Evolutionary conservation across 2,329 filamentous ascomycete genomes (phyloP), one percentile per base, ranked within the genome.

Genomic region (Zasmidium cellare): DNA sequence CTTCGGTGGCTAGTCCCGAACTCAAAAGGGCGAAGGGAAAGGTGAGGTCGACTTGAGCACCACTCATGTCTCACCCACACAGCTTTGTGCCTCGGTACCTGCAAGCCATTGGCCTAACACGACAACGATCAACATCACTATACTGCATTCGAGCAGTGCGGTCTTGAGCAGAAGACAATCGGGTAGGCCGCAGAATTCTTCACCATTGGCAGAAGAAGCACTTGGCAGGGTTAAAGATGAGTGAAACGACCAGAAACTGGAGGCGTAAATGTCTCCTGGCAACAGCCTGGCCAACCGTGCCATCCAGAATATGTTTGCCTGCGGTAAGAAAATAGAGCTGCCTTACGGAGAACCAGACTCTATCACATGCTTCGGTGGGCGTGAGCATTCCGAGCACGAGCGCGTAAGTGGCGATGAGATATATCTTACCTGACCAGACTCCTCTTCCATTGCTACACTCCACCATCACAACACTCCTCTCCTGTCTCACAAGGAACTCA

Each of bases 1-100:
- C n/a, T 41, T 41, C 35, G 35, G 35, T 3, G 35, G 35, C 35
- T 50, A 12, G 60, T 48, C n/a, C 59, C 67, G 35, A 41, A 41
- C 35, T 9, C 35, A 18, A 41, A n/a, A 18, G 35, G 35, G 35
- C 35, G 35, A 41, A 41, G 3, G 12, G 35, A 41, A n/a, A 41
- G 7, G 7, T 41, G 35, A 41, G 16, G 7, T 41, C n/a, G 7
- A n/a, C n/a, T 41, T 14, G 16, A 41, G 35, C 35, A 18, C 35
- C 35, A 41, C 35, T 41, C 35, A 41, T 14, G 35, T 41, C 35
- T 18, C 35, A 14, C 11, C 35, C n/a, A 9, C n/a, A 5, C 12
- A 41, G 35, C 35, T 41, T 9, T 18, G 12, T 41, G 35, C 35
- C 35, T 41, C 35, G 35, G 35, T 18, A 16, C 16, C 35, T 41